Conservation (phyloP, 768 basidiomycete genomes). For the Lepiota venenata region DNA sequence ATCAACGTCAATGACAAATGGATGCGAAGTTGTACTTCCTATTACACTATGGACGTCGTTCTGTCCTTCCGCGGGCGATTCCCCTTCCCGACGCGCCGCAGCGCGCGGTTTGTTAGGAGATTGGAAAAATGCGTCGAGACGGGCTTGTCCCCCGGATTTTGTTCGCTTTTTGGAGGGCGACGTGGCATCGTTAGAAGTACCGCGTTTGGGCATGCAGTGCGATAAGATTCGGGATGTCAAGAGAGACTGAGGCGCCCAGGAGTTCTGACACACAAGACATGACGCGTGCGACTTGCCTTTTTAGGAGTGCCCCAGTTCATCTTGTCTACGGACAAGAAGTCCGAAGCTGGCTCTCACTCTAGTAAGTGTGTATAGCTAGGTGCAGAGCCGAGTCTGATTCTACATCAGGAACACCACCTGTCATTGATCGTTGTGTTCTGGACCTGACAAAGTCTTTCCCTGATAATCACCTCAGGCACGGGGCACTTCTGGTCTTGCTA, state of each 20-base stretch:
- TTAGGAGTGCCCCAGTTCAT: background rate
- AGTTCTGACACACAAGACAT: background rate
- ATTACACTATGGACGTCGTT: background rate
- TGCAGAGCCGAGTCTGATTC: too few relatives aligned
- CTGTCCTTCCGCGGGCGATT: background rate
- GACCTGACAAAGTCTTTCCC: too few relatives aligned
- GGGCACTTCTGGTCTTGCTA: too few relatives aligned
- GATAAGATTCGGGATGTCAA: background rate
- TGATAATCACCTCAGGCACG: too few relatives aligned
- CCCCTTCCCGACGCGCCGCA: background rate
- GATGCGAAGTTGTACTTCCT: background rate
- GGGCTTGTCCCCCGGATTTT: conserved; percentile 2
- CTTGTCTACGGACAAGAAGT: background rate
- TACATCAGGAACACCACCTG: too few relatives aligned
- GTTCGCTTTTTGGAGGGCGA: conserved; percentile 5
- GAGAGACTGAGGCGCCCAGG: background rate
- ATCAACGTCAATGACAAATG: conserved; percentile 6
- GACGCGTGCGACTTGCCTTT: background rate
- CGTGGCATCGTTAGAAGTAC: background rate
- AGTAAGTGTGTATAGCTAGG: too few relatives aligned
- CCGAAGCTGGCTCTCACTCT: background rate
- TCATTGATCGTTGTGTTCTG: too few relatives aligned
- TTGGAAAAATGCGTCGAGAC: conserved; percentile 8
- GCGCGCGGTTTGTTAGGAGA: background rate
- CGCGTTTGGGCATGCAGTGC: background rate